Evolutionary conservation across 371 early-diverging fungal species (phyloP), one percentile per base, ranked within the genome.

Genomic region (Haplosporangium sp.): DNA sequence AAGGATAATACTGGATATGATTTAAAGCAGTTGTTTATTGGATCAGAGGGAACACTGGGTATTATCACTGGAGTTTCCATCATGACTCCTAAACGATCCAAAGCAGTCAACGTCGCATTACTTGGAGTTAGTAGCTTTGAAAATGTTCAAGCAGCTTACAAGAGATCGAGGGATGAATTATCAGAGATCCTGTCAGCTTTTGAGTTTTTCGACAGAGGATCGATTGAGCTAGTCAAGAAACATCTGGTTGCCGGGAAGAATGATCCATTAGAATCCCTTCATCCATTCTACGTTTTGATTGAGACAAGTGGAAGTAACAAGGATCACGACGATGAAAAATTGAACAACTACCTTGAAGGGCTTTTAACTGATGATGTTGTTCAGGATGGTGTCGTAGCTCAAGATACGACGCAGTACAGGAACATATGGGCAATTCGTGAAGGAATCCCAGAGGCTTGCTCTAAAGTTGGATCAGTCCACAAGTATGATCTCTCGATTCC

Each of bases 31-130:
- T 81, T 98, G 27, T 97, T 98, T 77, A 96, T 98, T 68, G 99
- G 99, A 3, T 88, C 95, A 1, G 99, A 98, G 76, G 99, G 99
- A n/a, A 95, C 97, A 0, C 77, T 98, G 45, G 98, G 98, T 0
- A 83, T 97, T 35, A 89, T 98, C 63, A 98, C 98, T 0, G 94
- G 90, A 27, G 95, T 96, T 19, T 92, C 97, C 0, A 91, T 98
- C 34, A 81, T 91, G 0, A 89, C 96, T 1, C 95, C 96, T 15
- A 86, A 84, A 45, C 79, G 87, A 37, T 88, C 94, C 9, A 86
- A 78, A 44, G 88, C 92, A 20, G 88, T 90, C 59, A 91, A 94
- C 63, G 92, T 96, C 2, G 96, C 97, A 5, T 83, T 96, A 42
- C 85, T 97, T 19, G 96, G 94, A 34, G 82, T 96, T 39, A 77